These are phyloP conservation scores for Cotoneaster glaucophyllus DNA, from an alignment of 306 rosid genomes.

Conservation along the genomic window DNA sequence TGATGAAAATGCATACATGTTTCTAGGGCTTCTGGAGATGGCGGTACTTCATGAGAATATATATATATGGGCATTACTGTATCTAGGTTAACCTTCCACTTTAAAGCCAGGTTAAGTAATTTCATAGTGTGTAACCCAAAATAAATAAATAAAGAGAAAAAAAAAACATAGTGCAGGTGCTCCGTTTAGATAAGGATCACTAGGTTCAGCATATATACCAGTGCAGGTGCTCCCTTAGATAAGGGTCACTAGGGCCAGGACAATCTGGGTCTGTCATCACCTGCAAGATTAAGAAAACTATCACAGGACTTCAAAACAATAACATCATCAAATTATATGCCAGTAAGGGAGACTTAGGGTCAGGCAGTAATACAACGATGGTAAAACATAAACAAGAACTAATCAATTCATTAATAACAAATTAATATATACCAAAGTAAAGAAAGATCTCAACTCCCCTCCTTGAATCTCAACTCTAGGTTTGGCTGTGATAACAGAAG, in stretches of 20 bases:
- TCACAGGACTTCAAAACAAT: not conserved
- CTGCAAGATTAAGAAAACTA: constrained; percentile 24
- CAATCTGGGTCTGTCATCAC: constrained; percentile 83
- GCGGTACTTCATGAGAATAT: not conserved
- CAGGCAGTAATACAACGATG: not conserved
- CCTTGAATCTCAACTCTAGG: constrained; percentile 78
- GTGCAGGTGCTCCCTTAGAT: constrained; percentile 73
- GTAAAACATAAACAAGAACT: not conserved
- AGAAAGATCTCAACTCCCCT: constrained; percentile 76
- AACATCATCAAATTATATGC: not conserved
- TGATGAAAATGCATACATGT: not conserved
- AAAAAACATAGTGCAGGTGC: not conserved
- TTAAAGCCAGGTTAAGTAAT: not conserved
- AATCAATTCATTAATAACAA: not conserved
- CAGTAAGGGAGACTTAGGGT: not conserved
- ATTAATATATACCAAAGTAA: constrained; percentile 55
- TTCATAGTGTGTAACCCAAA: not conserved
- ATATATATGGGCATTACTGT: too few relatives aligned
- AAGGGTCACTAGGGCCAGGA: constrained; percentile 95
- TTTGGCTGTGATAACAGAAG: constrained; percentile 45
- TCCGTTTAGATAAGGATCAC: constrained; percentile 80
- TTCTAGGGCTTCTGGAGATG: not conserved
- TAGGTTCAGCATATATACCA: constrained; percentile 52
- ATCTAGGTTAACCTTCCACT: not conserved
- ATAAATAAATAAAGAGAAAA: not conserved